These are phyloP conservation scores for Mortierella sp. DNA, from an alignment of 371 early-diverging fungal species.

Conservation along the genomic window DNA sequence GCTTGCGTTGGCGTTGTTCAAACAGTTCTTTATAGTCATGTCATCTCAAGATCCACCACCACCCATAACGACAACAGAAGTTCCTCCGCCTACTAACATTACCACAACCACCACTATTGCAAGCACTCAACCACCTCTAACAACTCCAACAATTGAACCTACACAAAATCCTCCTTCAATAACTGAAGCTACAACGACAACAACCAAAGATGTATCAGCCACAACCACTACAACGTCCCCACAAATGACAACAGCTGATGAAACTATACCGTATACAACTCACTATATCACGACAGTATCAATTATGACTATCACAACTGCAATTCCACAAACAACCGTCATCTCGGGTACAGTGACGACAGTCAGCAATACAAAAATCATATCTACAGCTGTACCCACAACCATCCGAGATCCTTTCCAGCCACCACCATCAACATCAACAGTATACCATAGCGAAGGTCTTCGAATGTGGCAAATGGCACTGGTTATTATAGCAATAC, in stretches of 20 bases:
- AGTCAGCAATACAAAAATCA: slow-evolving; percentile 5
- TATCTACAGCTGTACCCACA: slow-evolving; percentile 12
- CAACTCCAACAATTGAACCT: background rate
- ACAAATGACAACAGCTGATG: background rate
- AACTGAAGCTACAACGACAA: background rate
- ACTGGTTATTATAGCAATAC: slow-evolving; percentile 14
- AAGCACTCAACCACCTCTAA: background rate
- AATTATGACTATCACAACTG: slow-evolving; percentile 26
- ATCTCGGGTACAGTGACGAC: slow-evolving; percentile 30
- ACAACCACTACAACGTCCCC: slow-evolving; percentile 2
- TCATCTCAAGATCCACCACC: too few species aligned
- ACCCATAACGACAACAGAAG: too few species aligned
- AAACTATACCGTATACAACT: slow-evolving; percentile 9
- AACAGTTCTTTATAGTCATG: too few species aligned
- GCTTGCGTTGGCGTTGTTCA: too few species aligned
- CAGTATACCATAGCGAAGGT: background rate
- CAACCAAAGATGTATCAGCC: background rate
- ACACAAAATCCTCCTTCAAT: too few species aligned
- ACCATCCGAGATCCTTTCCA: slow-evolving; percentile 32
- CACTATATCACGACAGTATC: slow-evolving; percentile 35
- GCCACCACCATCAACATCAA: background rate
- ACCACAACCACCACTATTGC: background rate
- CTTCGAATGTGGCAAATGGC: slow-evolving; percentile 25
- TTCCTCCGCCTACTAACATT: too few species aligned
- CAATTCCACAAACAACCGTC: slow-evolving; percentile 25